Percentiles rank a stretch among this genome's conserved stretches.
These are phyloP conservation scores for Botrytis aclada DNA, from an alignment of 2,329 filamentous ascomycete genomes.

Conservation along the genomic window DNA sequence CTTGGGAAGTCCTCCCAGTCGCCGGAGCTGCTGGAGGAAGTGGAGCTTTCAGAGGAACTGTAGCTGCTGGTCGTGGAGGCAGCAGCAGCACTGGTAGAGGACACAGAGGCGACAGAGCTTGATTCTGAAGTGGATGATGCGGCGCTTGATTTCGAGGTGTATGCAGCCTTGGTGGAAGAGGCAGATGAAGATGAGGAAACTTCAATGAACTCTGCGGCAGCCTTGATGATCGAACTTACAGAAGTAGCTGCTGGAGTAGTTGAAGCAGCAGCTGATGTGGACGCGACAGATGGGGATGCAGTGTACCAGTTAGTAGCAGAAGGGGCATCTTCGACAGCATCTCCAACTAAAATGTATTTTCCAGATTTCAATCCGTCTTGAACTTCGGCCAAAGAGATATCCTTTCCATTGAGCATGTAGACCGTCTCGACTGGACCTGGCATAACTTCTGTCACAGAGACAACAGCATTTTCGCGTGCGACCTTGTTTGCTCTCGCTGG, in stretches of 20 bases:
- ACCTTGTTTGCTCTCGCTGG: slow-evolving; percentile 52
- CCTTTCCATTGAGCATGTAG: slow-evolving; percentile 66
- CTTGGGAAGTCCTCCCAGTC: slow-evolving; percentile 70
- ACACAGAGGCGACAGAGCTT: slow-evolving; percentile 29
- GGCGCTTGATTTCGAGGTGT: slow-evolving; percentile 29
- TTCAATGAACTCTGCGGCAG: background rate
- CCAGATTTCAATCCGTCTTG: slow-evolving; percentile 69
- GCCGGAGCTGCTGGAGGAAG: slow-evolving; percentile 43
- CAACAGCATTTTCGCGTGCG: slow-evolving; percentile 45
- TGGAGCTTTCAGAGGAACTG: slow-evolving; percentile 19
- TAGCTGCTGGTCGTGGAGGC: slow-evolving; percentile 20
- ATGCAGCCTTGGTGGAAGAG: slow-evolving; percentile 31
- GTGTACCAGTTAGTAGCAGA: slow-evolving; percentile 37
- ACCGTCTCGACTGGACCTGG: slow-evolving; percentile 62
- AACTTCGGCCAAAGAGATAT: slow-evolving; percentile 61
- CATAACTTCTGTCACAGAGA: slow-evolving; percentile 43
- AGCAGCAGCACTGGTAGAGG: slow-evolving; percentile 23
- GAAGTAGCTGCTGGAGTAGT: slow-evolving; percentile 36
- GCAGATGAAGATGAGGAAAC: slow-evolving; percentile 8
- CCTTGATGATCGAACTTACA: slow-evolving; percentile 13
- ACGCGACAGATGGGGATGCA: slow-evolving; percentile 34
- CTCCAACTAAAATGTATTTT: slow-evolving; percentile 63
- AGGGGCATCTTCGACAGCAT: slow-evolving; percentile 52
- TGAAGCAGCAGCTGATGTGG: slow-evolving; percentile 14
- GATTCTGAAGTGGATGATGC: slow-evolving; percentile 27